A percentile compares a stretch with the other conserved stretches of the same genome.
These are phyloP conservation scores for Ceriops decandra DNA, from an alignment of 345 rosid genomes.

Conservation along the genomic window DNA sequence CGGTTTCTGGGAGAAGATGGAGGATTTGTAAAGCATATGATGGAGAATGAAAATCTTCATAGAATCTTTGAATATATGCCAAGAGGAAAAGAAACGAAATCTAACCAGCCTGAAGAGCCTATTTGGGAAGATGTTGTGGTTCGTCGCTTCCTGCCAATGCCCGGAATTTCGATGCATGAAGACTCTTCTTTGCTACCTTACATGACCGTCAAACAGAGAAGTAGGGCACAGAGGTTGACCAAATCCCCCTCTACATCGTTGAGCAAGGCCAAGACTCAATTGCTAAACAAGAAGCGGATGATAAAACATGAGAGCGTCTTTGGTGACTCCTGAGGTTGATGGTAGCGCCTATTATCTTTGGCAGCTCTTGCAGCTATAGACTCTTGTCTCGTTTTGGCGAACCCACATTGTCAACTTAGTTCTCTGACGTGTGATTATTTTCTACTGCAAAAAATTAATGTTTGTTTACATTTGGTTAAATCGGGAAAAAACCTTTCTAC, in stretches of 20 bases:
- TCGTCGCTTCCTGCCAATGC: not conserved
- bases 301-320: too few relatives aligned
- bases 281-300: slow-evolving; percentile 8
- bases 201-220: not conserved
- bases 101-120: not conserved
- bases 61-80: slow-evolving; percentile 4
- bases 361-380: too few relatives aligned
- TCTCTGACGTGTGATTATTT: too few relatives aligned
- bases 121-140: slow-evolving; percentile 7
- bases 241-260: slow-evolving; percentile 8
- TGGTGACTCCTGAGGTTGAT: too few relatives aligned
- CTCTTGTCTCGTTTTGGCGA: too few relatives aligned
- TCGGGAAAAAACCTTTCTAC: too few relatives aligned
- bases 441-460: too few relatives aligned
- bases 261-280: slow-evolving; percentile 19
- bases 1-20: slow-evolving; percentile 16
- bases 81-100: not conserved
- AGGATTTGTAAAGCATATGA: slow-evolving; percentile 17
- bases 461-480: too few relatives aligned
- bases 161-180: not conserved
- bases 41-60: slow-evolving; percentile 16
- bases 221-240: not conserved
- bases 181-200: slow-evolving; percentile 13
- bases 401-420: too few relatives aligned
- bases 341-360: too few relatives aligned